Evolutionary conservation across 306 rosid genomes (phyloP).

Genomic region (Prunus padus): DNA sequence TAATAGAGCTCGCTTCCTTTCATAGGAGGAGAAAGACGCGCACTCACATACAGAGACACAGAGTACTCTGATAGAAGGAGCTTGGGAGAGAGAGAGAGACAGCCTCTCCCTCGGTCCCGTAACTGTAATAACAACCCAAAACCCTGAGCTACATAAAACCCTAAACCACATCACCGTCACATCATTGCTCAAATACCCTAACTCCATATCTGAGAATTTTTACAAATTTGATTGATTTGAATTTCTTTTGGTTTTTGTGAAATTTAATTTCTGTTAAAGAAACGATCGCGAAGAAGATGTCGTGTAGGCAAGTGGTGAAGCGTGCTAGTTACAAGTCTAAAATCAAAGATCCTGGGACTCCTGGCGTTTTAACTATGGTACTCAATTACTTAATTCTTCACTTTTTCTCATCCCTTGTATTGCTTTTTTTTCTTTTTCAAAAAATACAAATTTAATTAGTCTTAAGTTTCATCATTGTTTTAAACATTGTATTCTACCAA

Average conservation of each 20-base stretch:
- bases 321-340: conserved; percentile 77
- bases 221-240: neutral
- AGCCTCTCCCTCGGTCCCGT: neutral
- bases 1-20: neutral
- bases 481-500: neutral
- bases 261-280: neutral
- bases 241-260: neutral
- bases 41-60: neutral
- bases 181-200: neutral
- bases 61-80: neutral
- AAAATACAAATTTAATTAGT: too few relatives aligned
- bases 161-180: neutral
- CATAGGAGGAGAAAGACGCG: neutral
- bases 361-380: conserved; percentile 84
- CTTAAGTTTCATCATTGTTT: too few relatives aligned
- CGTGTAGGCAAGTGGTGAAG: conserved; percentile 54
- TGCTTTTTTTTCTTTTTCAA: neutral
- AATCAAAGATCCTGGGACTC: conserved; percentile 74
- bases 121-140: neutral
- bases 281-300: conserved; percentile 36
- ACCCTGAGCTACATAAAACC: neutral
- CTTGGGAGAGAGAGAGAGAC: neutral
- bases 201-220: neutral
- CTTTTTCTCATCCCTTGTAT: neutral
- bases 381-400: neutral